Evolutionary conservation across 768 basidiomycete species (phyloP).

Genomic region (Agaricus sinodeliciosus): DNA sequence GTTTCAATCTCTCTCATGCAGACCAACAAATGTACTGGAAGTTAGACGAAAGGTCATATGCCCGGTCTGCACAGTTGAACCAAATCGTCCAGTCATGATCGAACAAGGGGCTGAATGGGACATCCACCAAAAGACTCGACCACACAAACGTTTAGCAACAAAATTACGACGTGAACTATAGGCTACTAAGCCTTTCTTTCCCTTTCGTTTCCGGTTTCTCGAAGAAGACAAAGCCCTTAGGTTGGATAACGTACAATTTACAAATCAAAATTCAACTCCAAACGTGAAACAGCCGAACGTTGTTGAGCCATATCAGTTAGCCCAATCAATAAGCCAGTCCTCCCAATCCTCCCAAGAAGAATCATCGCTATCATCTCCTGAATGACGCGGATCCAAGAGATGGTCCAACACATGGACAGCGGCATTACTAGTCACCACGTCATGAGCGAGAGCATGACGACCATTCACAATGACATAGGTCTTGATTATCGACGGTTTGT

Average conservation of each 20-base stretch:
- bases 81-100: conserved; percentile 60
- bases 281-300: no score
- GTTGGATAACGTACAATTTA: no score
- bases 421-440: conserved; percentile 50
- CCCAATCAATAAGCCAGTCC: conserved; percentile 45
- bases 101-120: conserved; percentile 48
- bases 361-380: conserved; percentile 11
- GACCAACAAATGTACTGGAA: conserved; percentile 49
- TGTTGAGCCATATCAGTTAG: conserved; percentile 11
- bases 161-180: conserved; percentile 15
- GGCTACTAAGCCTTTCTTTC: neutral
- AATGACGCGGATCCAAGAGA: conserved; percentile 34
- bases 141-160: conserved; percentile 43
- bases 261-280: no score
- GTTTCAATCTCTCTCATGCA: conserved; percentile 19
- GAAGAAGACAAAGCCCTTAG: no score
- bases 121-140: conserved; percentile 47
- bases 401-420: conserved; percentile 43
- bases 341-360: conserved; percentile 36
- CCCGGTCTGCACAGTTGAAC: conserved; percentile 51
- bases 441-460: conserved; percentile 29
- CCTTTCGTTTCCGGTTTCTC: no score
- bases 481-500: conserved; percentile 20
- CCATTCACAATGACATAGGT: conserved; percentile 37
- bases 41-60: conserved; percentile 57